Conservation (phyloP, 306 rosid species). For the Astragalus glycyphyllos region DNA sequence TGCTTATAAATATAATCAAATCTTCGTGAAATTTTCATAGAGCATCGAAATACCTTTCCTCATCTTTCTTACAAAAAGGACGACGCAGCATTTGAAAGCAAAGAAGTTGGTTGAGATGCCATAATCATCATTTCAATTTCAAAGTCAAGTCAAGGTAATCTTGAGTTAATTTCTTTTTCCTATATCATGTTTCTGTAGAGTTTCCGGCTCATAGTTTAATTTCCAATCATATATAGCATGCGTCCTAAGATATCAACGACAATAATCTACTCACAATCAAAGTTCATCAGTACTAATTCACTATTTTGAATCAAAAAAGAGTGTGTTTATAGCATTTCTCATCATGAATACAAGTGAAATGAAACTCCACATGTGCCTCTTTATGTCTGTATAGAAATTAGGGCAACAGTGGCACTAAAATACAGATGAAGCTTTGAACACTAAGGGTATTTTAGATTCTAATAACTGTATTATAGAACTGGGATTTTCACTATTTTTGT, state of each 20-base stretch:
- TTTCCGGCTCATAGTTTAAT: background rate
- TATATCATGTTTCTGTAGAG: background rate
- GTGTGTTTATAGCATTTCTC: no score
- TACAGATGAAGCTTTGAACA: background rate
- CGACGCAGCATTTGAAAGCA: background rate
- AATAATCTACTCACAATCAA: no score
- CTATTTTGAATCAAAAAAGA: no score
- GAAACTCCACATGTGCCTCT: background rate
- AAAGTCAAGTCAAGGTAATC: conserved; percentile 39
- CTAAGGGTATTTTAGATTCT: background rate
- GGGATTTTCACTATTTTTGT: background rate
- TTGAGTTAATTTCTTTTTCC: background rate
- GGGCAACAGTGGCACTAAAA: conserved; percentile 16
- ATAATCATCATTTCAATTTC: conserved; percentile 32
- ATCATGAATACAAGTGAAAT: no score
- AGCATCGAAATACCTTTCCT: background rate
- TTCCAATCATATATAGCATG: background rate
- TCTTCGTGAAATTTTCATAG: no score
- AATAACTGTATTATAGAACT: background rate
- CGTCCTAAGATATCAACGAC: no score
- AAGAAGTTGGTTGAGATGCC: conserved; percentile 12
- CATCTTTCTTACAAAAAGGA: background rate
- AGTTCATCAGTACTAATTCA: no score
- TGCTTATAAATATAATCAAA: no score
- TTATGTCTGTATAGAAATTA: background rate